Conservation (phyloP, 805 yeast genomes). For the Spathaspora boniae region DNA sequence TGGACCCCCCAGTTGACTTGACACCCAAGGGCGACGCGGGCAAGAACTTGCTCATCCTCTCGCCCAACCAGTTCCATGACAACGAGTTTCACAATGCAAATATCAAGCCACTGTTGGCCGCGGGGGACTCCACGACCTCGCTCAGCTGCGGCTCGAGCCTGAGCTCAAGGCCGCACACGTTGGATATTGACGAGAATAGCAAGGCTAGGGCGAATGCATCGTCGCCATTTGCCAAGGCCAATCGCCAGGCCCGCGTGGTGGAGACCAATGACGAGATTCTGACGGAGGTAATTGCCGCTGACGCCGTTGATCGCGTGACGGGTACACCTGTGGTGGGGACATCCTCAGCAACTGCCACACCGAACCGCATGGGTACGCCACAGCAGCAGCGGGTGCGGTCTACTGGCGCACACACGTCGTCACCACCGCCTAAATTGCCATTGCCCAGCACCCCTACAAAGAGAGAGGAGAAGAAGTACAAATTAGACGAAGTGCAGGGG, state of each 20-base stretch:
- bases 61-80: constrained; percentile 38
- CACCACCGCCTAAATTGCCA: constrained; percentile 39
- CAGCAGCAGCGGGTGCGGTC: neutral
- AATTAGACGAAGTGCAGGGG: constrained; percentile 28
- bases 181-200: constrained; percentile 14
- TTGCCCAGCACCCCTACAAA: constrained; percentile 20
- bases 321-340: no score
- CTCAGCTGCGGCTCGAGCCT: neutral
- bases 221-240: constrained; percentile 41
- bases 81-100: constrained; percentile 26
- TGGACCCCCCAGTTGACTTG: constrained; percentile 17
- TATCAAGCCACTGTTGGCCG: constrained; percentile 9
- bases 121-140: neutral
- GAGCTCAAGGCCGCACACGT: neutral
- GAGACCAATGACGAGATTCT: constrained; percentile 26
- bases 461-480: constrained; percentile 11
- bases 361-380: constrained; percentile 5
- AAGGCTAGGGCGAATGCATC: constrained; percentile 24
- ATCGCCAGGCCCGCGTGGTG: constrained; percentile 43
- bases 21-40: constrained; percentile 2
- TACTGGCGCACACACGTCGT: constrained; percentile 13
- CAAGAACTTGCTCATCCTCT: constrained; percentile 32
- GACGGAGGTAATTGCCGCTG: constrained; percentile 10
- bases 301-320: neutral
- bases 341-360: no score